Conservation (phyloP, 108 stramenopile genomes). For the Skeletonema menzelii region DNA sequence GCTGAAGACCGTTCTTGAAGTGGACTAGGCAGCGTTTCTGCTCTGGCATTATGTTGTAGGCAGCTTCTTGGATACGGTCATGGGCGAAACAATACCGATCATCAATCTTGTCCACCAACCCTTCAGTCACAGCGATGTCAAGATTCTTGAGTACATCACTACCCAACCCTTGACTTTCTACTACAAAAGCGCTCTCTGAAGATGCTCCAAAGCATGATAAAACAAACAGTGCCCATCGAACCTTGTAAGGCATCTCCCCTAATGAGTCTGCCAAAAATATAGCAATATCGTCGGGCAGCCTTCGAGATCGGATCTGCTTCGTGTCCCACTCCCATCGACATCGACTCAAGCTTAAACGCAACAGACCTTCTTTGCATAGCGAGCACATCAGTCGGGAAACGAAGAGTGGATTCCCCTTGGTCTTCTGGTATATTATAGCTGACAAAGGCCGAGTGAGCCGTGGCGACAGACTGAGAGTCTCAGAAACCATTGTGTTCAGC, state of each 20-base stretch:
- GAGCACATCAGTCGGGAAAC: neutral
- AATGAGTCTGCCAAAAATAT: neutral
- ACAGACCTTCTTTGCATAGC: constrained; percentile 2
- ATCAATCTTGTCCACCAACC: constrained; percentile 6
- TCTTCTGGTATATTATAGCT: constrained; percentile 7
- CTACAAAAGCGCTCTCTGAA: neutral
- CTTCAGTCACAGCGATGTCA: constrained; percentile 3
- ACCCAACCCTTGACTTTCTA: constrained; percentile 6
- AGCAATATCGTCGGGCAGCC: neutral
- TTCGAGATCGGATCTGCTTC: neutral
- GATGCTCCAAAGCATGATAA: constrained; percentile 16
- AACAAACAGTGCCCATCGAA: neutral
- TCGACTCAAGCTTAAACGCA: neutral
- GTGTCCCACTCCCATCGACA: neutral
- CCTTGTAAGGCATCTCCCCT: neutral
- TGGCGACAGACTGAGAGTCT: constrained; percentile 7
- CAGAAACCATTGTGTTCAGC: constrained; percentile 4
- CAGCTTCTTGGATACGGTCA: too few species aligned
- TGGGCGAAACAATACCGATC: neutral
- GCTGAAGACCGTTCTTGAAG: neutral
- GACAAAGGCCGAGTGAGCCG: neutral
- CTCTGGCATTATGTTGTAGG: neutral
- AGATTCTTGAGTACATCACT: neutral
- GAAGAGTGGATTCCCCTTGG: constrained; percentile 21
- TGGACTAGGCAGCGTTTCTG: neutral